Evolutionary conservation across 805 yeast genomes (phyloP), one percentile per base, ranked within the genome.

Genomic region (Starmerella floricola): DNA sequence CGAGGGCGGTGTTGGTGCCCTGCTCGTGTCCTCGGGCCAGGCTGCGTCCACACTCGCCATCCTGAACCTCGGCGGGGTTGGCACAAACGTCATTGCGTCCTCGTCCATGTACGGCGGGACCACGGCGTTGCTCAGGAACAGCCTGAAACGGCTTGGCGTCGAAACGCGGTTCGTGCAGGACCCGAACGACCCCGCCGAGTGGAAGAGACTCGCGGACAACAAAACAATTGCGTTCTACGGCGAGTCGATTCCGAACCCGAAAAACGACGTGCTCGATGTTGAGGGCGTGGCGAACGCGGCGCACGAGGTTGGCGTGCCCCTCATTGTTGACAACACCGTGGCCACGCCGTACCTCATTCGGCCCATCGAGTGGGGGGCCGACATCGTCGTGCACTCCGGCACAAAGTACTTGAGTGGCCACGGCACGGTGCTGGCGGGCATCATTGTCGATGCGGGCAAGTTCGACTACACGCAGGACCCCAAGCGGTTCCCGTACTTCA

Each of bases 321-420:
- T 87, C 12, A 55, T 76, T 20, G 76, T 83, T 13, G 97, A 87
- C 61, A 71, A 95, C 5, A 88, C 96, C 0, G 83, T 88, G 62
- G 96, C 95, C 8, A 95, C 96, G 17, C 94, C 94, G 12, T 95
- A 95, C 15, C 62, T 86, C 44, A 80, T 76, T 53, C 73, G 84
- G 47, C 88, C 94, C 4, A 84, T 85, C 62, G 68, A 69, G 31
- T 79, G 73, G 54, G 95, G 88, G 36, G 95, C 80, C 24, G 96
- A 88, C 60, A 63, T 85, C 50, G 76, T 88, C n/a, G 66, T 88
- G 73, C 95, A 87, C 60, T 84, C 95, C 1, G 95, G 86, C 1
- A 87, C 95, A 1, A 87, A 87, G 59, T 88, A 79, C 62, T 79
- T 85, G 55, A 95, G 94, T 31, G 96, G 97, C n/a, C 95, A 87